A percentile compares a stretch with the other conserved stretches of the same genome.
Evolutionary conservation across 2,329 filamentous ascomycete species (phyloP).

Genomic region (Fusarium miscanthi): DNA sequence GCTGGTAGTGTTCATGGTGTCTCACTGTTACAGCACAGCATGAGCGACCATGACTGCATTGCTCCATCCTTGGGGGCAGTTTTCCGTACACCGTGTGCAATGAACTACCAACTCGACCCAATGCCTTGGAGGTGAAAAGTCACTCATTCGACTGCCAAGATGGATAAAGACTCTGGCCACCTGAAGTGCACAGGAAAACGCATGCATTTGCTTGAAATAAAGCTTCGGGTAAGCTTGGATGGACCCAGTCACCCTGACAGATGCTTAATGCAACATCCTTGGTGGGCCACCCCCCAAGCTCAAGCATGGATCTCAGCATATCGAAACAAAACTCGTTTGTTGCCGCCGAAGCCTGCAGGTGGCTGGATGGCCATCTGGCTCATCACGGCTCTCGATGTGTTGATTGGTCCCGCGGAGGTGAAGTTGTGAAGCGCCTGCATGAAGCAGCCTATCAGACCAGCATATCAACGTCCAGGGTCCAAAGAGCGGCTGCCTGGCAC

Average conservation of each 20-base stretch:
- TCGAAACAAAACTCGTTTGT: constrained; percentile 51
- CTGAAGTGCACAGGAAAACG: not conserved
- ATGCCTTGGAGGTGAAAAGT: constrained; percentile 14
- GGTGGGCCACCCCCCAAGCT: constrained; percentile 10
- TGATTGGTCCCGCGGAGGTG: constrained; percentile 54
- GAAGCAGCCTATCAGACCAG: constrained; percentile 41
- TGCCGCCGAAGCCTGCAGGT: constrained; percentile 59
- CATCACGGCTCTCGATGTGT: constrained; percentile 44
- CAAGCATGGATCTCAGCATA: constrained; percentile 17
- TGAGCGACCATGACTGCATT: constrained; percentile 10
- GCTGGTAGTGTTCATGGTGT: constrained; percentile 9
- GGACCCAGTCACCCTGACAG: not conserved
- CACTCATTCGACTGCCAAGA: constrained; percentile 22
- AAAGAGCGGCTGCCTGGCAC: constrained; percentile 16
- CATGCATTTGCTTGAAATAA: not conserved
- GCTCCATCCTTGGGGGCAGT: constrained; percentile 6
- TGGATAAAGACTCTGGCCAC: not conserved
- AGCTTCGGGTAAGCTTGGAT: not conserved
- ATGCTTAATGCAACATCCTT: constrained; percentile 20
- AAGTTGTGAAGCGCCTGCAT: constrained; percentile 40
- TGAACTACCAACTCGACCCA: constrained; percentile 3
- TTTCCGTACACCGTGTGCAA: constrained; percentile 14
- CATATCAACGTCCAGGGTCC: constrained; percentile 33
- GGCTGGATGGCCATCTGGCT: constrained; percentile 52
- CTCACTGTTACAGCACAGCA: constrained; percentile 13